Conservation (phyloP, 148 eudicot species). For the Rhododendron vialii region DNA sequence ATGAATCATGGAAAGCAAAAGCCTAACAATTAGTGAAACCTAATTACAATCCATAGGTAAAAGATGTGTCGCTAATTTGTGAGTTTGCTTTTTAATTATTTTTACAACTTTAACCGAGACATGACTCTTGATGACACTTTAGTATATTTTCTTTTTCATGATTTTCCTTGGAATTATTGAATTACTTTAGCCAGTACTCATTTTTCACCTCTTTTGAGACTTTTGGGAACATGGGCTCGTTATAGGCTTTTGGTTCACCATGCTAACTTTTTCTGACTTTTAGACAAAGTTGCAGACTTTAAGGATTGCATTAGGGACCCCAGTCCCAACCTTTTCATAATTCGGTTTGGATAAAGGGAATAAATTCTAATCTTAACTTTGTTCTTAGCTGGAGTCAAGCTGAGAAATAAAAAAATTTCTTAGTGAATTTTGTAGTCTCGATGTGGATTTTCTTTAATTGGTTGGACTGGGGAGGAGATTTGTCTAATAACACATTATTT, state of each 20-base stretch:
- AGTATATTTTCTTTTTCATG: constrained; percentile 15
- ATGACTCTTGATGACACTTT: constrained; percentile 18
- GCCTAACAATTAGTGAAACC: not conserved
- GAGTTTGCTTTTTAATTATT: not conserved
- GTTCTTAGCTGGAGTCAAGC: too few species aligned
- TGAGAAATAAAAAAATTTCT: too few species aligned
- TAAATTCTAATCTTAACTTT: too few species aligned
- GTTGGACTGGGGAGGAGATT: too few species aligned
- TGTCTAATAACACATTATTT: too few species aligned
- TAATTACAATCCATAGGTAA: not conserved
- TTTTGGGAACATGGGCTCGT: constrained; percentile 18
- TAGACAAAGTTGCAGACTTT: constrained; percentile 7
- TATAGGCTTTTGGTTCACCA: constrained; percentile 11
- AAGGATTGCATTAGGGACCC: not conserved
- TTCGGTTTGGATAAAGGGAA: not conserved
- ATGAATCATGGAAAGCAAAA: constrained; percentile 12
- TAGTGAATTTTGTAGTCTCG: too few species aligned
- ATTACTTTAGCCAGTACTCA: constrained; percentile 13
- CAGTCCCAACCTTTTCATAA: not conserved
- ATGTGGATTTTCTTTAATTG: too few species aligned
- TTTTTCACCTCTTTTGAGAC: constrained; percentile 18
- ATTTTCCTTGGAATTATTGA: constrained; percentile 29
- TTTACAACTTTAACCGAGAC: constrained; percentile 21
- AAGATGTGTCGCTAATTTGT: not conserved
- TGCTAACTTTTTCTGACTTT: not conserved